A percentile compares a stretch with the other conserved stretches of the same genome.
Evolutionary conservation across 257 asterid species (phyloP).

Genomic region (Jasminum sambac): DNA sequence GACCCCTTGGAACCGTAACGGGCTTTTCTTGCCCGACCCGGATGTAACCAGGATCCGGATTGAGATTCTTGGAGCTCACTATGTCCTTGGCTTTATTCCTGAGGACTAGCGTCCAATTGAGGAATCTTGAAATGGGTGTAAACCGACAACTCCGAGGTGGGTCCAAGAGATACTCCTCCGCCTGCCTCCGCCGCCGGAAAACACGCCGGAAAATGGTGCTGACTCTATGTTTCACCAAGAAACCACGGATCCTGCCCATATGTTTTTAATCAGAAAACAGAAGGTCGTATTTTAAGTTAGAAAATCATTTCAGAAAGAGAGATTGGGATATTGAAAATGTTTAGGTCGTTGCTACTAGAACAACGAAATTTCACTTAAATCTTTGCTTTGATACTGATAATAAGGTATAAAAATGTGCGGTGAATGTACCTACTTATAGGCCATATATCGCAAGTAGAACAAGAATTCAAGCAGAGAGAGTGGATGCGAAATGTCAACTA

Average conservation of each 20-base stretch:
- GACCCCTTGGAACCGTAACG: constrained; percentile 29
- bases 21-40: constrained; percentile 16
- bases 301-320: constrained; percentile 13
- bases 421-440: no score
- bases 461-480: no score
- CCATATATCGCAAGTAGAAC: no score
- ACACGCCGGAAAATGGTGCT: constrained; percentile 36
- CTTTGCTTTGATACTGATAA: neutral
- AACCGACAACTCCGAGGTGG: neutral
- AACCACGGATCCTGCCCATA: constrained; percentile 55
- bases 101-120: constrained; percentile 31
- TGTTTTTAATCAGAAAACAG: neutral
- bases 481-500: no score
- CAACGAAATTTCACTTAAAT: neutral
- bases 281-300: neutral
- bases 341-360: no score
- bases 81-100: constrained; percentile 34
- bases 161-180: constrained; percentile 20
- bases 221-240: constrained; percentile 49
- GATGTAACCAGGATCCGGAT: constrained; percentile 7
- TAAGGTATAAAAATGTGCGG: no score
- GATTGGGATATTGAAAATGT: constrained; percentile 28
- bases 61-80: constrained; percentile 21
- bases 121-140: constrained; percentile 26
- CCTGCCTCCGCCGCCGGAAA: constrained; percentile 30